Percentiles rank a stretch among this genome's conserved stretches.
phyloP scores from a whole-genome alignment of 1,284 basidiomycete species.

The Tilletiaria anomala region DNA sequence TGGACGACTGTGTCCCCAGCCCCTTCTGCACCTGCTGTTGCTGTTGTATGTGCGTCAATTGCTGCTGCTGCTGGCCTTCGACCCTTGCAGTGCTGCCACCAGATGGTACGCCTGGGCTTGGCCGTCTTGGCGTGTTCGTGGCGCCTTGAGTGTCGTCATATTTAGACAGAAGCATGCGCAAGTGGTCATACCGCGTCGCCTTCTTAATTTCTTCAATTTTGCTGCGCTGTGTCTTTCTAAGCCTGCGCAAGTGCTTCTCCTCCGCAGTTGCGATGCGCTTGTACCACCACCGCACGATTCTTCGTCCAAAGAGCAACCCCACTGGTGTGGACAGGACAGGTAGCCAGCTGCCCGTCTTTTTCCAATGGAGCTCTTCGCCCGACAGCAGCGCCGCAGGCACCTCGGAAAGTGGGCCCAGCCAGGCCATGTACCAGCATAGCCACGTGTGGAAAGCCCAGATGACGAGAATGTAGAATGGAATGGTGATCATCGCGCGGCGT shows the following conservation, averaged over 20 bases:
- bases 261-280: constrained; percentile 66
- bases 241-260: constrained; percentile 60
- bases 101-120: constrained; percentile 1
- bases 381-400: constrained; percentile 4
- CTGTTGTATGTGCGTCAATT: no score
- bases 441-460: constrained; percentile 65
- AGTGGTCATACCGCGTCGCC: constrained; percentile 87
- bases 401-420: constrained; percentile 4
- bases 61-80: no score
- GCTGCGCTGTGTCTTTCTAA: constrained; percentile 64
- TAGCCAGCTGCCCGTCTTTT: constrained; percentile 6
- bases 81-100: no score
- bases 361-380: constrained; percentile 1
- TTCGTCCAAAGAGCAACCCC: constrained; percentile 55
- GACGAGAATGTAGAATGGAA: constrained; percentile 67
- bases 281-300: constrained; percentile 77
- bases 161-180: constrained; percentile 72
- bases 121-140: constrained; percentile 16
- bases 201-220: constrained; percentile 95
- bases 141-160: constrained; percentile 54
- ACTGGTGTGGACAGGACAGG: constrained; percentile 13
- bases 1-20: no score
- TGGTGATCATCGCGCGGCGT: constrained; percentile 60
- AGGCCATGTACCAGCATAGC: constrained; percentile 56
- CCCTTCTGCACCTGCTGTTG: no score